Conservation (phyloP, 2,329 filamentous ascomycete genomes). For the Penicillium sp. region DNA sequence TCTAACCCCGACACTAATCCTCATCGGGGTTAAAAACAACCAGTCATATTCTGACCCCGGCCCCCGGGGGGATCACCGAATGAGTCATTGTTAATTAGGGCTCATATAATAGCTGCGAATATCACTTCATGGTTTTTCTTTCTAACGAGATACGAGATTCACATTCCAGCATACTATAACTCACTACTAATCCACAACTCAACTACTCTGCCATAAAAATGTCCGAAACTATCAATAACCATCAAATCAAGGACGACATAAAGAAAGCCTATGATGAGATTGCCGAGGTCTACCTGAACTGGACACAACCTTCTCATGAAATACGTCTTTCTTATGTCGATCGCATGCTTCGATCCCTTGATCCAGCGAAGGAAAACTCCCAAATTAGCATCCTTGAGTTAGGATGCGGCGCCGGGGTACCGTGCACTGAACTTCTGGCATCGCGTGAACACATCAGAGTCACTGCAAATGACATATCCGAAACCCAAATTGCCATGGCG, state of each 20-base stretch:
- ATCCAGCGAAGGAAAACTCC: background rate
- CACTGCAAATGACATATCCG: slow-evolving; percentile 47
- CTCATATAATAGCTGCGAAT: background rate
- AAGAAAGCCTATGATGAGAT: slow-evolving; percentile 40
- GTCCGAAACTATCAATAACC: background rate
- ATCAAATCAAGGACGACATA: slow-evolving; percentile 15
- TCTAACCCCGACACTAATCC: background rate
- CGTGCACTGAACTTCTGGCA: slow-evolving; percentile 28
- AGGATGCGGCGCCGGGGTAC: slow-evolving; percentile 45
- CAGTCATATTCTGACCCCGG: background rate
- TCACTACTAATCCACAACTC: background rate
- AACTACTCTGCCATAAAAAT: background rate
- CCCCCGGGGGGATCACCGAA: background rate
- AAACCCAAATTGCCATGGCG: slow-evolving; percentile 41
- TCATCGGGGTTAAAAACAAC: background rate
- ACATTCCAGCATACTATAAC: background rate
- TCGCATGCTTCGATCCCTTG: slow-evolving; percentile 27
- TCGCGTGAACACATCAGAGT: slow-evolving; percentile 27
- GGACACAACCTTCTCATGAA: slow-evolving; percentile 31
- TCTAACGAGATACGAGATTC: background rate
- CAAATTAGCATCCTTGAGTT: slow-evolving; percentile 37
- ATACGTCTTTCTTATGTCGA: slow-evolving; percentile 35
- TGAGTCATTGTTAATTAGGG: background rate
- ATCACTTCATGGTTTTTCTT: background rate
- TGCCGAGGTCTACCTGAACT: slow-evolving; percentile 38